phyloP scores from a whole-genome alignment of 495 filamentous ascomycete genomes.

The Hypomontagnella submonticulosa region DNA sequence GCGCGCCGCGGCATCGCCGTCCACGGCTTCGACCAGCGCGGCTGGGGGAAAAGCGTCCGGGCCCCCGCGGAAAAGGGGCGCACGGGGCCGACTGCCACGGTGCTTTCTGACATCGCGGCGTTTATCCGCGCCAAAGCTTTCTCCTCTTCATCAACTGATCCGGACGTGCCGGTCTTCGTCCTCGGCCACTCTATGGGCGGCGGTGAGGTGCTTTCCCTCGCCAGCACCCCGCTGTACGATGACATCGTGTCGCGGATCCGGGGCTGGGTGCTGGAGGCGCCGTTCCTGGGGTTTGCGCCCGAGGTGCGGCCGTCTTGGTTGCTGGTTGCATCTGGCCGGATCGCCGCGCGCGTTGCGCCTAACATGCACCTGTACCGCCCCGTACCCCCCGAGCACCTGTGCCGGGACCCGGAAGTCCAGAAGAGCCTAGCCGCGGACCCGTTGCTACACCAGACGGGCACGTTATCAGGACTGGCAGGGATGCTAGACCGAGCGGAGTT shows the following conservation, averaged over 20 bases:
- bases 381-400: constrained; percentile 68
- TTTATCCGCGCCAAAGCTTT: constrained; percentile 65
- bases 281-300: constrained; percentile 75
- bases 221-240: constrained; percentile 54
- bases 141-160: neutral
- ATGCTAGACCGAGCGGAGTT: constrained; percentile 75
- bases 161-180: constrained; percentile 75
- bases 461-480: constrained; percentile 75
- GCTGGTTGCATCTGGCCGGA: constrained; percentile 66
- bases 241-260: constrained; percentile 60
- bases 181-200: constrained; percentile 90
- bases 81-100: constrained; percentile 74
- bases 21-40: constrained; percentile 82
- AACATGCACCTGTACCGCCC: constrained; percentile 64
- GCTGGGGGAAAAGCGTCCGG: constrained; percentile 66
- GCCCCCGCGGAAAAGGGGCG: constrained; percentile 67
- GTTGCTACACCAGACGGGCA: constrained; percentile 81
- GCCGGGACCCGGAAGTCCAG: constrained; percentile 69
- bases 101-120: constrained; percentile 79
- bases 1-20: constrained; percentile 78
- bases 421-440: constrained; percentile 67
- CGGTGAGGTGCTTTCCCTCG: constrained; percentile 68
- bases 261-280: constrained; percentile 74
- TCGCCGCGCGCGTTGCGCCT: constrained; percentile 75
- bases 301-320: constrained; percentile 67